phyloP scores from a whole-genome alignment of 1,284 basidiomycete genomes.

The Cryptococcus sp. region DNA sequence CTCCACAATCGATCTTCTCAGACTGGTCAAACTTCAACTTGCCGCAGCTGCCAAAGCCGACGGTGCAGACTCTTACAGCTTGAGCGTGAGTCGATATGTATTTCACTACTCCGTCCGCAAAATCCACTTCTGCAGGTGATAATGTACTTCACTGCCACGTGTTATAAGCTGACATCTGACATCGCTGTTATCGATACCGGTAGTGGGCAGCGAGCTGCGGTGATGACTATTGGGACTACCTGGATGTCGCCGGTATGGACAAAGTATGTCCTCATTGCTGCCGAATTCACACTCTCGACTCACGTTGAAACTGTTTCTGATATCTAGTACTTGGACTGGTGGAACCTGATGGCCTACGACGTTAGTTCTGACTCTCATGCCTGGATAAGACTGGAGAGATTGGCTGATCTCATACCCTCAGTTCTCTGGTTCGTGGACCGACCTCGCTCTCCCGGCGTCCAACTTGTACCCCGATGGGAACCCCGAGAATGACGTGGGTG shows the following conservation, averaged over 20 bases:
- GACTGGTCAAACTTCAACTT: not conserved
- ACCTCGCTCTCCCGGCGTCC: constrained; percentile 70
- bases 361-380: constrained; percentile 8
- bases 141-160: not conserved
- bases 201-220: constrained; percentile 76
- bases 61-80: constrained; percentile 3
- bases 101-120: not conserved
- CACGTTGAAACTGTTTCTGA: too few relatives aligned
- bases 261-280: constrained; percentile 16
- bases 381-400: too few relatives aligned
- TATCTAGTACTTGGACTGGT: constrained; percentile 62
- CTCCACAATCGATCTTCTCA: constrained; percentile 9
- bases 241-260: constrained; percentile 72
- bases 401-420: not conserved
- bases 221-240: constrained; percentile 63
- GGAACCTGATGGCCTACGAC: constrained; percentile 87
- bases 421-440: constrained; percentile 33
- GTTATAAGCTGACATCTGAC: not conserved
- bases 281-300: too few relatives aligned
- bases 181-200: not conserved
- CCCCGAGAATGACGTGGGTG: constrained; percentile 60
- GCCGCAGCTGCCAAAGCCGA: constrained; percentile 5
- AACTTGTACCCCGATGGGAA: constrained; percentile 61
- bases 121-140: not conserved
- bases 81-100: not conserved